Percentiles rank a stretch among this genome's conserved stretches.
Evolutionary conservation across 2,329 filamentous ascomycete species (phyloP).

Genomic region (Ceratocystis eucalypticola): DNA sequence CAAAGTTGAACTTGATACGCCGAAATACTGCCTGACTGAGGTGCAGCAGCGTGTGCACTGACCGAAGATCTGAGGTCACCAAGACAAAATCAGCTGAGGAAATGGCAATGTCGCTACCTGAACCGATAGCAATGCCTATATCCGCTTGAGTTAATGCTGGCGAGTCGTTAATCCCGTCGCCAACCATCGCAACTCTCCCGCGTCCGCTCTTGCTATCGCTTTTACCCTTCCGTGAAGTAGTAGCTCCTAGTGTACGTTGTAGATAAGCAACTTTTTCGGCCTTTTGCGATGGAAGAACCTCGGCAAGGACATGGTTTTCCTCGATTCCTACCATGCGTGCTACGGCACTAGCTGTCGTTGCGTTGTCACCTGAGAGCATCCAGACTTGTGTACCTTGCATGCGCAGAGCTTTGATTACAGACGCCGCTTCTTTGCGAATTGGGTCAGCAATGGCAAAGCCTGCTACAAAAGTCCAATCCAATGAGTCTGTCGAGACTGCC

Average conservation of each 20-base stretch:
- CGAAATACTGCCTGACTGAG: slow-evolving; percentile 60
- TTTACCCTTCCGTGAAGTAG: slow-evolving; percentile 18
- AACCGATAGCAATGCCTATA: slow-evolving; percentile 71
- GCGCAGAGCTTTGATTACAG: slow-evolving; percentile 51
- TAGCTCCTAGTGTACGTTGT: slow-evolving; percentile 38
- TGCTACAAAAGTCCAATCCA: slow-evolving; percentile 41
- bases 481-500: slow-evolving; percentile 29
- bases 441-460: slow-evolving; percentile 69
- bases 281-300: slow-evolving; percentile 75
- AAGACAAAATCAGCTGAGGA: slow-evolving; percentile 72
- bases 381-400: slow-evolving; percentile 58
- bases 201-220: slow-evolving; percentile 25
- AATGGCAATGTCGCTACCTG: slow-evolving; percentile 72
- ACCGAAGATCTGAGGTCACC: slow-evolving; percentile 54
- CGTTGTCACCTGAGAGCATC: slow-evolving; percentile 89
- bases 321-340: slow-evolving; percentile 64
- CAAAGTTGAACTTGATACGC: slow-evolving; percentile 73
- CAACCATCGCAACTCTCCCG: slow-evolving; percentile 63
- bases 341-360: slow-evolving; percentile 69
- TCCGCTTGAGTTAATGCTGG: slow-evolving; percentile 70
- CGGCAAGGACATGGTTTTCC: slow-evolving; percentile 62
- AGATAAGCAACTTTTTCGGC: slow-evolving; percentile 54
- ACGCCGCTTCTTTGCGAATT: slow-evolving; percentile 56
- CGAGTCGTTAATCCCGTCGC: slow-evolving; percentile 81
- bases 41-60: slow-evolving; percentile 59